Evolutionary conservation across 1,284 basidiomycete species (phyloP), one percentile per base, ranked within the genome.

Genomic region (Ceratobasidium papillatum): DNA sequence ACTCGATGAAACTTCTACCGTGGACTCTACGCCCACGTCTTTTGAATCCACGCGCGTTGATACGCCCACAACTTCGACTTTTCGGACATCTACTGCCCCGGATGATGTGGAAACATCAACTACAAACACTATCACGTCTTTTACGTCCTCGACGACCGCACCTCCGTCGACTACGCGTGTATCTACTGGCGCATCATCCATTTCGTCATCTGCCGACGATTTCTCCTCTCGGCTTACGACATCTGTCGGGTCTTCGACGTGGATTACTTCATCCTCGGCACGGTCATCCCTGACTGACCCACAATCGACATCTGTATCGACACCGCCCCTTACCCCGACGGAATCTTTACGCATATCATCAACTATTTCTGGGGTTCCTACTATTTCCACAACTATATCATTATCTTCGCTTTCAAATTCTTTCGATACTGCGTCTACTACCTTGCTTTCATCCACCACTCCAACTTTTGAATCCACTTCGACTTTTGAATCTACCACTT

Each of bases 371-470:
- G 58, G 32, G 38, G 17, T 22, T 4, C 5, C 58, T 19, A 17
- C 38, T n/a, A 38, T 34, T 59, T 27, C 79, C 58, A 68, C 79
- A 30, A 58, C 79, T 62, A 74, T 79, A n/a, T 72, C 74, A 52
- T 59, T 77, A 19, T 59, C 80, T 36, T 72, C 79, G 47, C 76
- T 78, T 65, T 61, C 72, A 22, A n/a, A 59, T 5, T 30, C 25
- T 14, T 65, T 58, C 65, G 78, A 61, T 61, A 77, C 80, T 32
- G 32, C 78, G 32, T 66, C 80, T 77, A 76, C 77, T 12, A 49
- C 77, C 7, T 68, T 80, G 27, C 77, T 75, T 27, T 76, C 80
- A 1, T 54, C 78, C 0, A 64, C 80, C 38, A 61, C 80, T 58
- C 68, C 79, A 34, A 56, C 79, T 58, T 73, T 74, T 59, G 52